phyloP scores from a whole-genome alignment of 2,329 filamentous ascomycete species.

The Byssochlamys sp. region DNA sequence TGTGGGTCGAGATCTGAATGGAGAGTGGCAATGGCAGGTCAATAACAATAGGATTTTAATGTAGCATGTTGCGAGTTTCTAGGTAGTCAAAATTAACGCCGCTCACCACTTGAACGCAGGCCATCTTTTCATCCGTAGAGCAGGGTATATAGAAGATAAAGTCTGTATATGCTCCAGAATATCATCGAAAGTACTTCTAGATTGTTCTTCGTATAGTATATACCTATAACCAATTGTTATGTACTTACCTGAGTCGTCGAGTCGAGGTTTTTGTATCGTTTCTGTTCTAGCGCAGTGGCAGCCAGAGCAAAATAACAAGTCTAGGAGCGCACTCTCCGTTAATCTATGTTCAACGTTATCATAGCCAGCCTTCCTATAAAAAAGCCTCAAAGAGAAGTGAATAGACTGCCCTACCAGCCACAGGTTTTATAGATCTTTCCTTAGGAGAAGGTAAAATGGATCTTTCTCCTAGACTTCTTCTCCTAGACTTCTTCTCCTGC shows the following conservation, averaged over 20 bases:
- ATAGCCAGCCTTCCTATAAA: neutral
- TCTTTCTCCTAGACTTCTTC: neutral
- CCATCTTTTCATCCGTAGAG: neutral
- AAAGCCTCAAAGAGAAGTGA: neutral
- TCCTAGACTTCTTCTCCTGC: neutral
- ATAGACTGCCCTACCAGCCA: neutral
- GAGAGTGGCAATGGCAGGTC: neutral
- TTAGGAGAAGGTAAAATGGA: neutral
- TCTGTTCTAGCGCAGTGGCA: neutral
- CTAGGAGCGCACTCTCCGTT: neutral
- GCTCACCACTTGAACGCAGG: neutral
- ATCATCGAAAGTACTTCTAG: too few species aligned
- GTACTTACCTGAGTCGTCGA: neutral
- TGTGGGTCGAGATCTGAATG: neutral
- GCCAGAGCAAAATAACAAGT: neutral
- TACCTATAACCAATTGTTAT: neutral
- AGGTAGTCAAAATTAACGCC: neutral
- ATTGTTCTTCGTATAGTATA: neutral
- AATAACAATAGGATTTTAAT: neutral
- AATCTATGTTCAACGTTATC: neutral
- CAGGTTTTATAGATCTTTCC: neutral
- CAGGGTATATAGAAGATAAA: neutral
- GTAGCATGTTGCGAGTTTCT: neutral
- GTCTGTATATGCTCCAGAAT: neutral
- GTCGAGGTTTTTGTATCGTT: neutral